Conservation (phyloP, 176 grass and related monocot species). For the Guadua angustifolia region DNA sequence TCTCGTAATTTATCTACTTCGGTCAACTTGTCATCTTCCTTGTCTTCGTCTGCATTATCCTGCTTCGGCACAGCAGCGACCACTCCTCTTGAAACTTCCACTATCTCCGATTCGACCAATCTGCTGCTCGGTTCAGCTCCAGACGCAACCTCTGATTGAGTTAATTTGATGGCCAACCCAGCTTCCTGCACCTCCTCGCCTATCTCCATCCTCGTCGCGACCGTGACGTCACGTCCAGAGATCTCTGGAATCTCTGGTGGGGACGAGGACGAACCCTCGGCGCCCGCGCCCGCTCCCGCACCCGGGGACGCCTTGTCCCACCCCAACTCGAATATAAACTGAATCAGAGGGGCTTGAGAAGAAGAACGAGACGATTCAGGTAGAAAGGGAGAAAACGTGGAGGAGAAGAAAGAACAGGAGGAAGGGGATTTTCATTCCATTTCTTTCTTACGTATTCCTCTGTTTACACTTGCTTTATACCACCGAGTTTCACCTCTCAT, state of each 20-base stretch:
- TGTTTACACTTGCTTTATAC: no score
- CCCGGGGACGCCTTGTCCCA: neutral
- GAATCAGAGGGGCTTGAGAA: no score
- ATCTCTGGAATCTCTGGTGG: neutral
- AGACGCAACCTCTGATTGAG: neutral
- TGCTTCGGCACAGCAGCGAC: neutral
- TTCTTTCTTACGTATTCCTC: no score
- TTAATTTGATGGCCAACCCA: neutral
- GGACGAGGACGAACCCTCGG: neutral
- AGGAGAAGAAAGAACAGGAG: no score
- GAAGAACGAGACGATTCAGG: no score
- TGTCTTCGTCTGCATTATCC: neutral
- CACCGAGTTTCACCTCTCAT: no score
- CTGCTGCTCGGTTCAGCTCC: neutral
- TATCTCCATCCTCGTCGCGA: constrained; percentile 8
- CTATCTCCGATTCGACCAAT: constrained; percentile 20
- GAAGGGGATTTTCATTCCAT: no score
- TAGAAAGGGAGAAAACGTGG: no score
- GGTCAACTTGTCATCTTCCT: neutral
- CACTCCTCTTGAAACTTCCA: constrained; percentile 16
- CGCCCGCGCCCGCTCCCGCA: neutral
- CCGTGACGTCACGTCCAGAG: neutral
- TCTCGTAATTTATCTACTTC: constrained; percentile 23
- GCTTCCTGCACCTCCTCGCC: neutral
- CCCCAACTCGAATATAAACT: no score